Base-by-base conservation (phyloP, 192 early-diverging fungal species). In the Fimicolochytrium jonesii region DNA sequence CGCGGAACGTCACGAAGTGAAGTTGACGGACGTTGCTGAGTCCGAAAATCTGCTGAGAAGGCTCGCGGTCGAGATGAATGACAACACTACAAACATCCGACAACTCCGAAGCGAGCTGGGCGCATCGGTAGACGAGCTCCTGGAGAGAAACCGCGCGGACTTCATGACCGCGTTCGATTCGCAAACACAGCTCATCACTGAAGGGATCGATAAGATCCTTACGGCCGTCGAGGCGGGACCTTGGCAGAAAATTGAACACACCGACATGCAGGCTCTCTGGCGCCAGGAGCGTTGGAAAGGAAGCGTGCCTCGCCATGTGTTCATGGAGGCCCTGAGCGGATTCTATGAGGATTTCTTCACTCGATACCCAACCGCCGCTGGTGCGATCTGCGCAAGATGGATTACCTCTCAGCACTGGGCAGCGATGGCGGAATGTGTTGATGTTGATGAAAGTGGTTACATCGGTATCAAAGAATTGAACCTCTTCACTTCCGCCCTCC, bases 1-100 rank as follows among this genome's bases (percentile, higher is more conserved):
- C 61, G 13, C 50, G 49, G 6, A 81, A 56, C 3, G 73, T 56
- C 61, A 63, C 50, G 62, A 79, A 78, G 59, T 83, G 45, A 17
- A 77, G 41, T 56, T 68, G 56, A 53, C 75, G 76, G 36, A 79
- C 36, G 47, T 61, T 74, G 37, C 35, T 29, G 66, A 6, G 6
- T 52, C 50, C 26, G 50, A 52, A 22, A 52, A 52, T 30, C 30
- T 52, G 50, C 50, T 52, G 10, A 52, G 50, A 31, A 6, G 50
- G 20, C 30, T 52, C 22, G 50, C 50, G 31, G 7, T 52, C 26
- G 50, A 52, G 30, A 32, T 52, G 28, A 52, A 52, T 13, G 50
- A 30, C 7, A 10, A 25, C 9, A 30, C 50, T 9, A 52, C 50
- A 6, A 52, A 52, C 30, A 20, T 52, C 28, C 9, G 6, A 25